Base-by-base conservation (phyloP, 805 yeast species). In the Candida parachauliodes region DNA sequence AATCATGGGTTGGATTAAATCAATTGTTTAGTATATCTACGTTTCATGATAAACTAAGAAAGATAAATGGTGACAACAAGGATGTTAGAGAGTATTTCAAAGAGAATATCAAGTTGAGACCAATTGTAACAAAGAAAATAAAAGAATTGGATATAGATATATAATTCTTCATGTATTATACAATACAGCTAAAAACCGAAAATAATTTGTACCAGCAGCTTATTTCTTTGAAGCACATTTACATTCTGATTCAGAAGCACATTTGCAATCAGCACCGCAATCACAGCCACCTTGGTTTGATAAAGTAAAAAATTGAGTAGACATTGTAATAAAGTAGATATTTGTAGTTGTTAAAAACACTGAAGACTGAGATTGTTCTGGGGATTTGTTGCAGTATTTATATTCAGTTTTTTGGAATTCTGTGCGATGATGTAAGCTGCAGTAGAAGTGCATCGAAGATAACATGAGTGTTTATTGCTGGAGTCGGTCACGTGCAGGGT, bases 1-100 rank as follows among this genome's bases (percentile, higher is more conserved):
- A 87, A 46, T 83, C 87, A 11, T 89, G 95, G 95, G 57, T 75
- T 23, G 89, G 91, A 1, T 59, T 85, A 2, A 68, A 66, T 28
- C 49, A 70, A 8, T 55, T 75, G 2, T 42, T 46, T 10, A 41
- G 44, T 11, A 36, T 41, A 19, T 35, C 25, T 12, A 44, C 35
- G 4, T 46, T 59, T 32, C 42, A 46, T 37, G 49, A 46, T 1
- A 54, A 51, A 34, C 32, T 62, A 18, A 43, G 41, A 19, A 47
- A 45, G 36, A 23, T 50, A 20, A 39, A 46, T 19, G 42, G 43
- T 6, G 40, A 44, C 11, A 16, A 34, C 24, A 48, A 55, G 34
- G 55, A 51, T 16, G 55, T 54, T 12, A 44, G 41, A 24, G 45
- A 39, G 25, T 61, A 46, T 32, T 42, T 52, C 24, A 37, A 37